These are phyloP conservation scores for Phytophthora sp. DNA, from an alignment of 352 stramenopile species.

Conservation along the genomic window DNA sequence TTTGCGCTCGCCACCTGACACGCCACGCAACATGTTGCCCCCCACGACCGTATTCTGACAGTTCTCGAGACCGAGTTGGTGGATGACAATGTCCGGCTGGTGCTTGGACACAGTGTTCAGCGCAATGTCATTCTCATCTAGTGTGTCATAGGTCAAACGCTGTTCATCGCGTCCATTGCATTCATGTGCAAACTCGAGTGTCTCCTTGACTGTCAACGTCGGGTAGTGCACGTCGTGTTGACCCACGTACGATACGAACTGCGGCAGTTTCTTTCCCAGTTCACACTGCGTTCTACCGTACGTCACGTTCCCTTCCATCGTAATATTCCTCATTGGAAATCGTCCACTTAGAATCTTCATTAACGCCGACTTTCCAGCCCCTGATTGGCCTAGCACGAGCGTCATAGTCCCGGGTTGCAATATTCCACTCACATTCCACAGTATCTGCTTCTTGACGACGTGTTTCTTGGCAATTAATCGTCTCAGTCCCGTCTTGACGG, in stretches of 20 bases:
- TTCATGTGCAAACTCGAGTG: slow-evolving; percentile 44
- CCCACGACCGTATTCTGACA: slow-evolving; percentile 77
- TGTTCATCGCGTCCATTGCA: neutral
- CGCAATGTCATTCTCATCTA: neutral
- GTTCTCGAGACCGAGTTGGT: slow-evolving; percentile 33
- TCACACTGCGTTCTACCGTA: slow-evolving; percentile 1
- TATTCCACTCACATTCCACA: slow-evolving; percentile 30
- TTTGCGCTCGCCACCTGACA: slow-evolving; percentile 64
- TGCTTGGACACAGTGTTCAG: neutral
- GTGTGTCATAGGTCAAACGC: neutral
- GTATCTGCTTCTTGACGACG: slow-evolving; percentile 9
- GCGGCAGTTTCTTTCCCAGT: slow-evolving; percentile 27
- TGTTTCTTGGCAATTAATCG: neutral
- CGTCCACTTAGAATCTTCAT: slow-evolving; percentile 50
- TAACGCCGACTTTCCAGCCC: slow-evolving; percentile 27
- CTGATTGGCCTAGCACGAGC: slow-evolving; percentile 41
- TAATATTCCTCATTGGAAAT: slow-evolving; percentile 46
- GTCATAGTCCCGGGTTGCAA: slow-evolving; percentile 40
- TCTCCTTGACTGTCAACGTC: slow-evolving; percentile 54
- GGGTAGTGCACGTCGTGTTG: slow-evolving; percentile 90
- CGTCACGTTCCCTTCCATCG: slow-evolving; percentile 37
- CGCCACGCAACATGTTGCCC: slow-evolving; percentile 53
- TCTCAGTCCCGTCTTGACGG: slow-evolving; percentile 11
- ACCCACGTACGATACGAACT: slow-evolving; percentile 54
- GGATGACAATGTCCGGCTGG: slow-evolving; percentile 39